These are phyloP conservation scores for Metschnikowia borealis DNA, from an alignment of 805 yeast species.

Conservation along the genomic window DNA sequence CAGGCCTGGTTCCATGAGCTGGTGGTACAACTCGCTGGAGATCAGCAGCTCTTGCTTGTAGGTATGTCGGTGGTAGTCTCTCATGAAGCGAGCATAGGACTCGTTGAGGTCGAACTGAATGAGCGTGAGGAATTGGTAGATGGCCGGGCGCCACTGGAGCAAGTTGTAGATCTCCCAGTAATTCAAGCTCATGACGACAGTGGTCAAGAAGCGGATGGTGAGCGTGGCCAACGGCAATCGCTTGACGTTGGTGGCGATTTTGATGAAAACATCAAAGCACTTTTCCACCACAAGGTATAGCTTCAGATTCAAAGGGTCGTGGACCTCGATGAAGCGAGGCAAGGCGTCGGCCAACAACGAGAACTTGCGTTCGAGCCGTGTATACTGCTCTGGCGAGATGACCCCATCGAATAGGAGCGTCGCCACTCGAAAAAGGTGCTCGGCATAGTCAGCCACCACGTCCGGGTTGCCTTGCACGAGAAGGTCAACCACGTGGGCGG, in stretches of 20 bases:
- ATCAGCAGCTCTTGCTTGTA: constrained; percentile 16
- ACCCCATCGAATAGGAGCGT: constrained; percentile 22
- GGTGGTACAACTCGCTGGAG: constrained; percentile 2
- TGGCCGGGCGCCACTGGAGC: constrained; percentile 39
- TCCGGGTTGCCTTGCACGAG: constrained; percentile 27
- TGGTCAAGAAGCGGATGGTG: constrained; percentile 36
- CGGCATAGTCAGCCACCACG: constrained; percentile 33
- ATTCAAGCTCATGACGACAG: constrained; percentile 33
- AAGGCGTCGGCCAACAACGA: constrained; percentile 23
- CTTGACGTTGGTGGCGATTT: constrained; percentile 28
- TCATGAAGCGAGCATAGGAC: constrained; percentile 34
- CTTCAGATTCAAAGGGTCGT: constrained; percentile 29
- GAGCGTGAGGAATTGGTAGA: constrained; percentile 36
- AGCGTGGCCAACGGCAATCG: constrained; percentile 30
- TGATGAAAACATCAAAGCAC: constrained; percentile 37
- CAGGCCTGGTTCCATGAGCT: constrained; percentile 2
- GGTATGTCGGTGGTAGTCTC: constrained; percentile 29
- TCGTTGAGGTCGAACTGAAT: constrained; percentile 39
- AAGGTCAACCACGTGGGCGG: constrained; percentile 26
- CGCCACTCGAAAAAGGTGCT: constrained; percentile 33
- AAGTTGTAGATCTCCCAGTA: constrained; percentile 45
- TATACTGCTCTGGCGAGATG: constrained; percentile 12
- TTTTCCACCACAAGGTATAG: constrained; percentile 33
- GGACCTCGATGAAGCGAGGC: constrained; percentile 18
- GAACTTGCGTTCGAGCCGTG: constrained; percentile 23